Base-by-base conservation (phyloP, 305 asterid species). In the Euphrasia arctica region DNA sequence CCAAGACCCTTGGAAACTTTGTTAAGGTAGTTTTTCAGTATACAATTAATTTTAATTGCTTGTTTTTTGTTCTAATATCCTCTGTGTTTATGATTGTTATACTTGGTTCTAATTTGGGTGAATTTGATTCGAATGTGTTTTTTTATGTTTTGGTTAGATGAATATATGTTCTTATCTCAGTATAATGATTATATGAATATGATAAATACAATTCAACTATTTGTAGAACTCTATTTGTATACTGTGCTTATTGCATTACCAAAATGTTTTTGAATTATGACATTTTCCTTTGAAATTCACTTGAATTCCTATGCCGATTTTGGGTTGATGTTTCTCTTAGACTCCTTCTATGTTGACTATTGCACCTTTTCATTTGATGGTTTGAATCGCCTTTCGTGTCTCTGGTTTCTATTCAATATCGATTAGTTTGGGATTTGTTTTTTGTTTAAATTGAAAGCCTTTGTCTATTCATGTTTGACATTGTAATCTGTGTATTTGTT, bases 1-100 rank as follows among this genome's bases (percentile, higher is more conserved):
- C 88, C 36, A 82, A 82, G 70, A 82, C 88, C 14, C 85, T 82
- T 4, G 88, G 88, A 49, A 82, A 82, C 70, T 82, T 82, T 62
- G 88, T 82, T n/a, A 82, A 82, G 88, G 88, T 82, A 47, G 22
- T 1, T n/a, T 1, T 68, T 22, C n/a, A 39, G 36, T 28, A 1
- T 54, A 22, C 10, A 4, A 51, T 63, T 3, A 1, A 27, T 42
- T 60, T 3, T 14, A 9, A n/a, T 1, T 27, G 12, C 0, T 11
- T 8, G 3, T 2, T 8, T 18, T 54, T 54, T 54, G 34, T 50
- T 50, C 2, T 0, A 50, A 13, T 18, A 18, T 18, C 22, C 22
- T 18, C 22, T 18, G 2, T 50, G 54, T 11, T 45, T 45, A 5
- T 50, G 55, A 10, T 50, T 5, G 0, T 50, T 50, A 12, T n/a